A percentile compares a stretch with the other conserved stretches of the same genome.
Conservation (phyloP, 345 rosid species). For the Aethionema arabicum region DNA sequence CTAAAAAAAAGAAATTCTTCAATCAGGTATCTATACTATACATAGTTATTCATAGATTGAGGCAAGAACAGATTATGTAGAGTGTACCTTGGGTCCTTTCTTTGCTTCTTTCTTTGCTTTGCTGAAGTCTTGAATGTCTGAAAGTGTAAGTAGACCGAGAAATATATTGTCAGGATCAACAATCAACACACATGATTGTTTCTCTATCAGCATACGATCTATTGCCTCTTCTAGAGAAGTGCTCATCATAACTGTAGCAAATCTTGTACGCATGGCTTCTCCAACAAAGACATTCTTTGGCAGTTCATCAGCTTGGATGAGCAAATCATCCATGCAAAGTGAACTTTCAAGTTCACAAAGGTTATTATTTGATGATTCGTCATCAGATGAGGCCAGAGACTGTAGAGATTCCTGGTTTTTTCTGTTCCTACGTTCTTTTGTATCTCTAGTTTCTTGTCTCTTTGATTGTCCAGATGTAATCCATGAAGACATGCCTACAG, state of each 20-base stretch:
- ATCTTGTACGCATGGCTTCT: slow-evolving; percentile 91
- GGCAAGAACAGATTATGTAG: slow-evolving; percentile 5
- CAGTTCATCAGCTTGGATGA: slow-evolving; percentile 42
- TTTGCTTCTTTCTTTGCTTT: slow-evolving; percentile 42
- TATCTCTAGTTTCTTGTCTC: slow-evolving; percentile 53
- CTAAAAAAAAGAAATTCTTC: slow-evolving; percentile 40
- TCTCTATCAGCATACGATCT: slow-evolving; percentile 79
- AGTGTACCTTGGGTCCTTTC: slow-evolving; percentile 50
- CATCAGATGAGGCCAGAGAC: slow-evolving; percentile 37
- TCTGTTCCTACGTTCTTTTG: slow-evolving; percentile 38
- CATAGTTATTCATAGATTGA: slow-evolving; percentile 10
- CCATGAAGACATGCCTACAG: slow-evolving; percentile 94
- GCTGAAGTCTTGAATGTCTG: slow-evolving; percentile 62
- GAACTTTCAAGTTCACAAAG: slow-evolving; percentile 92
- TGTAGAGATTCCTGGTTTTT: slow-evolving; percentile 35
- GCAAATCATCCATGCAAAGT: slow-evolving; percentile 65
- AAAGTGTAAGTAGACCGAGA: slow-evolving; percentile 65
- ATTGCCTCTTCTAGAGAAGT: slow-evolving; percentile 72
- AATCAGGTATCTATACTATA: slow-evolving; percentile 6
- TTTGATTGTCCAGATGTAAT: slow-evolving; percentile 74
- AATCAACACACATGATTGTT: slow-evolving; percentile 83
- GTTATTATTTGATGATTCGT: slow-evolving; percentile 41
- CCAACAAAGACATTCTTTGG: slow-evolving; percentile 56
- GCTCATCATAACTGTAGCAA: slow-evolving; percentile 59
- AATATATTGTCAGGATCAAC: slow-evolving; percentile 61